A percentile compares a stretch with the other conserved stretches of the same genome.
Conservation (phyloP, 2,329 filamentous ascomycete genomes). For the Zarea fungicola region DNA sequence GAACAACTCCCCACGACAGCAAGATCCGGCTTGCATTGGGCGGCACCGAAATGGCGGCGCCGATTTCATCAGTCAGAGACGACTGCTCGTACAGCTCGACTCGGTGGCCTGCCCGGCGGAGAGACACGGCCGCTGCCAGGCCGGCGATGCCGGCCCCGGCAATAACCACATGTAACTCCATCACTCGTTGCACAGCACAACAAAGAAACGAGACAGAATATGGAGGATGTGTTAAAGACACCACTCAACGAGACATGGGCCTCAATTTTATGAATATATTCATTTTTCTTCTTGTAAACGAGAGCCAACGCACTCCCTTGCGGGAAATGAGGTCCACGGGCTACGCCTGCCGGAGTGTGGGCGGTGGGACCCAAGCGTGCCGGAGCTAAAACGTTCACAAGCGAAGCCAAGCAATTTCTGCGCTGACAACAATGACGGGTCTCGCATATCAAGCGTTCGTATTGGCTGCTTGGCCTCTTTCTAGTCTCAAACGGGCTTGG, state of each 20-base stretch:
- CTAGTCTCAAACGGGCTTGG: too few relatives aligned
- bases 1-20: constrained; percentile 31
- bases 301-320: too few relatives aligned
- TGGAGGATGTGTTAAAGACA: not conserved
- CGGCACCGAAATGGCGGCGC: constrained; percentile 33
- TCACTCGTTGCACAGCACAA: not conserved
- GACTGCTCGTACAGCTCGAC: constrained; percentile 19
- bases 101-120: constrained; percentile 1
- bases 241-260: not conserved
- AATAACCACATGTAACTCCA: constrained; percentile 23
- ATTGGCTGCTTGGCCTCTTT: too few relatives aligned
- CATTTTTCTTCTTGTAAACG: not conserved
- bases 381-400: not conserved
- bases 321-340: not conserved
- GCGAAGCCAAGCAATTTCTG: too few relatives aligned
- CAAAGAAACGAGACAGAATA: not conserved
- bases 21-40: constrained; percentile 34
- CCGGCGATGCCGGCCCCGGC: constrained; percentile 35
- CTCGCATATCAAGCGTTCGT: too few relatives aligned
- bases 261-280: not conserved
- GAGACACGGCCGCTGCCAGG: constrained; percentile 22
- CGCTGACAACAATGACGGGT: too few relatives aligned
- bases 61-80: constrained; percentile 30
- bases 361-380: not conserved
- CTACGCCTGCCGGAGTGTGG: not conserved